Percentiles rank a stretch among this genome's conserved stretches.
Evolutionary conservation across 2,329 filamentous ascomycete species (phyloP).

Genomic region (Colletotrichum nymphaeae): DNA sequence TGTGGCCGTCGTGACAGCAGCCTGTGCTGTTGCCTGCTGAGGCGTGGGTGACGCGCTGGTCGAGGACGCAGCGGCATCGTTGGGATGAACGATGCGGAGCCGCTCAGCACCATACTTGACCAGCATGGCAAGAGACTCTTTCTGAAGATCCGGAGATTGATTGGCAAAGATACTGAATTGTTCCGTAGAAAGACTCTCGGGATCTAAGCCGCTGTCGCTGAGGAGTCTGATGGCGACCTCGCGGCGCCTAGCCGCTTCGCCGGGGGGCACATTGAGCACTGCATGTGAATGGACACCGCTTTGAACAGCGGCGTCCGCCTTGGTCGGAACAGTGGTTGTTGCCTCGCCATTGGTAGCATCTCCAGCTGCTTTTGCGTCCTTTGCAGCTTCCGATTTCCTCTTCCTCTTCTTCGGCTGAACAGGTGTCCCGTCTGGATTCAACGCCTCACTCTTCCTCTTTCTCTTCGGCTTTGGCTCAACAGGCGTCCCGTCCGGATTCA

Average conservation of each 20-base stretch:
- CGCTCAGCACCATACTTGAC: slow-evolving; percentile 67
- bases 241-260: slow-evolving; percentile 61
- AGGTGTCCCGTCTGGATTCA: slow-evolving; percentile 17
- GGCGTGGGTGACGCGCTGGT: slow-evolving; percentile 40
- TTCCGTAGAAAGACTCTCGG: slow-evolving; percentile 61
- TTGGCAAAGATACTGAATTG: slow-evolving; percentile 71
- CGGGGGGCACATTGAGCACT: slow-evolving; percentile 46
- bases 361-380: slow-evolving; percentile 2
- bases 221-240: slow-evolving; percentile 62
- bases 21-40: slow-evolving; percentile 34
- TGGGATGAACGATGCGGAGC: slow-evolving; percentile 67
- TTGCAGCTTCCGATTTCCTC: slow-evolving; percentile 17
- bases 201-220: slow-evolving; percentile 59
- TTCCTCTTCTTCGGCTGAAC: slow-evolving; percentile 8
- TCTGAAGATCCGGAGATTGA: slow-evolving; percentile 66
- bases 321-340: slow-evolving; percentile 14
- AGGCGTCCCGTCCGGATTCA: slow-evolving; percentile 33
- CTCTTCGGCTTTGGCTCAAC: slow-evolving; percentile 38
- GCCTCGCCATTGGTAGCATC: slow-evolving; percentile 7
- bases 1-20: slow-evolving; percentile 28
- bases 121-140: slow-evolving; percentile 66
- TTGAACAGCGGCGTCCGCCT: slow-evolving; percentile 32
- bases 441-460: slow-evolving; percentile 41
- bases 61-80: slow-evolving; percentile 44
- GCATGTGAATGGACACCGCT: slow-evolving; percentile 35